phyloP scores from a whole-genome alignment of 139 green algal species.

The Desmodesmus armatus region DNA sequence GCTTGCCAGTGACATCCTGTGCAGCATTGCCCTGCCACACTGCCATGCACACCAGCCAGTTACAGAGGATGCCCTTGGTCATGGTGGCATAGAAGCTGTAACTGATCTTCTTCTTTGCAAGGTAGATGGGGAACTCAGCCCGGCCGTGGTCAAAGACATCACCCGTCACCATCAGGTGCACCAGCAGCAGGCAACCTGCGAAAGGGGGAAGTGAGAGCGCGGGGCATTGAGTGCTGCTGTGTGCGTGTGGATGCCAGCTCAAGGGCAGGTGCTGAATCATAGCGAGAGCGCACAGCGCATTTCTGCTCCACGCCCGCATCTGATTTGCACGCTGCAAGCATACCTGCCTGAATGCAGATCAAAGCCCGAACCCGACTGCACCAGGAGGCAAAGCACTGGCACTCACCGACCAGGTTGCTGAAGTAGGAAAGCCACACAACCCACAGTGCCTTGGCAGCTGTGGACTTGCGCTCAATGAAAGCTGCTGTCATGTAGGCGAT shows the following conservation, averaged over 20 bases:
- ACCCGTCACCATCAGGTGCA: slow-evolving; percentile 43
- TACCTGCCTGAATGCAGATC: too few species aligned
- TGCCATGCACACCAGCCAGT: slow-evolving; percentile 92
- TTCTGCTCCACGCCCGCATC: too few species aligned
- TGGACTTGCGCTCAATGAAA: slow-evolving; percentile 61
- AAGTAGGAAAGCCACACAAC: slow-evolving; percentile 32
- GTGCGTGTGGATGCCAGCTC: too few species aligned
- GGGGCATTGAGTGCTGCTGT: too few species aligned
- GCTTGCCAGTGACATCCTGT: slow-evolving; percentile 72
- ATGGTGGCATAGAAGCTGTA: slow-evolving; percentile 55
- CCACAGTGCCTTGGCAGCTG: not conserved
- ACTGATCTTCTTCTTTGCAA: slow-evolving; percentile 43
- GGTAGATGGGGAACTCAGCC: slow-evolving; percentile 29
- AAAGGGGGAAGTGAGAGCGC: not conserved
- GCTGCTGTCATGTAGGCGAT: slow-evolving; percentile 75
- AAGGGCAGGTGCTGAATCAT: not conserved
- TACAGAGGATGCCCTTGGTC: slow-evolving; percentile 81
- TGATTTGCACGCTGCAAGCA: too few species aligned
- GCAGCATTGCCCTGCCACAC: slow-evolving; percentile 78
- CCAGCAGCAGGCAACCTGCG: slow-evolving; percentile 40
- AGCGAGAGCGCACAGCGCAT: not conserved
- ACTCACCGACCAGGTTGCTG: slow-evolving; percentile 35
- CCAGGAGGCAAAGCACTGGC: too few species aligned
- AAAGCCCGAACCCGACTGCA: too few species aligned
- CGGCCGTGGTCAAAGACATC: slow-evolving; percentile 47